A percentile compares a stretch with the other conserved stretches of the same genome.
phyloP scores from a whole-genome alignment of 1,139 yeast genomes.

The Geotrichum australiense region DNA sequence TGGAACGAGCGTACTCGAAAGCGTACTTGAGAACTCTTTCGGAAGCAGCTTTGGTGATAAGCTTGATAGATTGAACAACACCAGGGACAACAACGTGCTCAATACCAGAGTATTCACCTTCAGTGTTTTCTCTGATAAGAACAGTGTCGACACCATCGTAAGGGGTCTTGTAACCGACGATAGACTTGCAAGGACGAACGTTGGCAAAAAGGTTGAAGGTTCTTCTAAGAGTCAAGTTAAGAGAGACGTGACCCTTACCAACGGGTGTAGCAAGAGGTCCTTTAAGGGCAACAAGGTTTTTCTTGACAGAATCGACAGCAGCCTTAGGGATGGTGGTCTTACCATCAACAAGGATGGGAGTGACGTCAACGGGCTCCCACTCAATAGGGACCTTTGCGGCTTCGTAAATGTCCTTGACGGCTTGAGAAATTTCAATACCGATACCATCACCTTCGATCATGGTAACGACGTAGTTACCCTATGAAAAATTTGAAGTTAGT shows the following conservation, averaged over 20 bases:
- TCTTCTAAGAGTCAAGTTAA: constrained; percentile 95
- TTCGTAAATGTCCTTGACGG: constrained; percentile 82
- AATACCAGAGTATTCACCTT: constrained; percentile 98
- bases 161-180: constrained; percentile 91
- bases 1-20: constrained; percentile 87
- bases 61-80: constrained; percentile 94
- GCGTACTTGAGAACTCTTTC: constrained; percentile 96
- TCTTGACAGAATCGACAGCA: constrained; percentile 88
- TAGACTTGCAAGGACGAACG: constrained; percentile 93
- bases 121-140: constrained; percentile 96
- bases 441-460: constrained; percentile 99
- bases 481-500: background rate
- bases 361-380: constrained; percentile 96
- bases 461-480: constrained; percentile 71
- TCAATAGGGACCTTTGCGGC: constrained; percentile 95
- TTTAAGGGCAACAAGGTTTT: constrained; percentile 88
- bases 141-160: constrained; percentile 93
- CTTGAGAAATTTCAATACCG: constrained; percentile 89
- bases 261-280: constrained; percentile 98
- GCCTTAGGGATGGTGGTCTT: constrained; percentile 89
- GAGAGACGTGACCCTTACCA: constrained; percentile 97
- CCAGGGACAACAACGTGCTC: constrained; percentile 98
- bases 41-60: constrained; percentile 93
- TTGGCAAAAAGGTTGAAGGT: constrained; percentile 94
- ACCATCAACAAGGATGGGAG: constrained; percentile 87